Evolutionary conservation across 192 early-diverging fungal species (phyloP), one percentile per base, ranked within the genome.

Genomic region (Linnemannia elongata): DNA sequence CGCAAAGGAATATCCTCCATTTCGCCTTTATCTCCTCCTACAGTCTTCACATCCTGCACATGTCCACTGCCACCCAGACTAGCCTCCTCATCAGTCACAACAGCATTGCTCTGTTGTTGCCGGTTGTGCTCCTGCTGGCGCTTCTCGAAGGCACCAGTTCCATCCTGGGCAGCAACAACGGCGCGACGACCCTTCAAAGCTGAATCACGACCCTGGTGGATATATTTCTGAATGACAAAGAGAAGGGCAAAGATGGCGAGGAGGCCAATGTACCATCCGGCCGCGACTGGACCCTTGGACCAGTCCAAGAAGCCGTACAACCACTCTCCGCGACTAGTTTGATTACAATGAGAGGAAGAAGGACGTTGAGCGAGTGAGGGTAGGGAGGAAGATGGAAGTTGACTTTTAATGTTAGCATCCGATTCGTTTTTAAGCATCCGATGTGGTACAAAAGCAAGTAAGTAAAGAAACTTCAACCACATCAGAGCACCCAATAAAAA

Each of bases 291-390:
- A n/a, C 76, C 78, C 24, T 77, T 81, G 68, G 78, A 80, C 85
- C 85, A 87, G 35, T 87, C 79, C 72, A 87, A 39, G 76, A 87
- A 87, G n/a, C 85, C 72, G 20, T 87, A 87, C 22, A 87, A 68
- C 85, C 85, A 87, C 57, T 81, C 76, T 0, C 73, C 72, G 22
- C 85, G 85, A 49, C 84, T 86, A 15, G 12, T 22, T 39, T 63
- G 60, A 42, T 13, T 10, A 57, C 36, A n/a, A 72, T 36, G 68
- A 30, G 55, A 36, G 3, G 70, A 60, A 30, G 55, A 33, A 33
- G 7, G 54, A 57, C 9, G 41, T 42, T 8, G 10, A 77, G 8
- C 18, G 10, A 27, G 52, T 20, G 10, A 20, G 69, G 35, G 6
- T 12, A 36, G 22, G 35, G 1, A 44, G 8, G 44, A 6, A 22